Evolutionary conservation across 192 early-diverging fungal genomes (phyloP).

Genomic region (Dissophora ornata): DNA sequence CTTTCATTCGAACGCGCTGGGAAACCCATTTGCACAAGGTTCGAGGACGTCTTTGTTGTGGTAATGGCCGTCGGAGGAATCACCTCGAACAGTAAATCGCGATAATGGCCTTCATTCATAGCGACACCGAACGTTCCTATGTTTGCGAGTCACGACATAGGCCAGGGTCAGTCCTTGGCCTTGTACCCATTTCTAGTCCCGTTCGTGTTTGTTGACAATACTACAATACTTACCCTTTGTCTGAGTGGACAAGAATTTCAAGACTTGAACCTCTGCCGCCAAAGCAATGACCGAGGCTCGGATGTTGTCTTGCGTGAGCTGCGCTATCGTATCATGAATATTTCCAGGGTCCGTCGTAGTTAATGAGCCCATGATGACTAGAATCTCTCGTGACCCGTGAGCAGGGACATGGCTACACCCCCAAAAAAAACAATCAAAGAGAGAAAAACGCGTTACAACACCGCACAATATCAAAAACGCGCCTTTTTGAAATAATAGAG

Average conservation of each 20-base stretch:
- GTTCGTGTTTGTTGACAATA: too few relatives aligned
- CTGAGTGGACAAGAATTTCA: constrained; percentile 74
- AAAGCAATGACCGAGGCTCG: constrained; percentile 90
- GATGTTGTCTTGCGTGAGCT: constrained; percentile 75
- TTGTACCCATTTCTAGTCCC: too few relatives aligned
- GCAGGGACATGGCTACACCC: constrained; percentile 79
- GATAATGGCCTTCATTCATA: constrained; percentile 84
- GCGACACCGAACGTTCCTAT: constrained; percentile 84
- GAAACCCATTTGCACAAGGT: constrained; percentile 94
- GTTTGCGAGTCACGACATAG: too few relatives aligned
- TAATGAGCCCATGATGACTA: constrained; percentile 88
- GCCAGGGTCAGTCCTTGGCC: too few relatives aligned
- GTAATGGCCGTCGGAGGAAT: constrained; percentile 90
- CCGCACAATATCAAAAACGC: too few relatives aligned
- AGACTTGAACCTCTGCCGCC: constrained; percentile 90
- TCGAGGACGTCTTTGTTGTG: constrained; percentile 62
- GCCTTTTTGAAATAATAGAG: too few relatives aligned
- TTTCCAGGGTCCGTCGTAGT: constrained; percentile 96
- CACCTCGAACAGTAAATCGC: constrained; percentile 84
- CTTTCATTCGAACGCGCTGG: constrained; percentile 66
- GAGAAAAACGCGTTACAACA: too few relatives aligned
- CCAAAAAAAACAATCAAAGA: neutral
- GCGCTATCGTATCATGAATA: constrained; percentile 83
- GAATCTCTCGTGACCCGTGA: constrained; percentile 89
- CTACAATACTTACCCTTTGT: constrained; percentile 90